Conservation (phyloP, 2,329 filamentous ascomycete genomes). For the Tolypocladium cylindrosporum region DNA sequence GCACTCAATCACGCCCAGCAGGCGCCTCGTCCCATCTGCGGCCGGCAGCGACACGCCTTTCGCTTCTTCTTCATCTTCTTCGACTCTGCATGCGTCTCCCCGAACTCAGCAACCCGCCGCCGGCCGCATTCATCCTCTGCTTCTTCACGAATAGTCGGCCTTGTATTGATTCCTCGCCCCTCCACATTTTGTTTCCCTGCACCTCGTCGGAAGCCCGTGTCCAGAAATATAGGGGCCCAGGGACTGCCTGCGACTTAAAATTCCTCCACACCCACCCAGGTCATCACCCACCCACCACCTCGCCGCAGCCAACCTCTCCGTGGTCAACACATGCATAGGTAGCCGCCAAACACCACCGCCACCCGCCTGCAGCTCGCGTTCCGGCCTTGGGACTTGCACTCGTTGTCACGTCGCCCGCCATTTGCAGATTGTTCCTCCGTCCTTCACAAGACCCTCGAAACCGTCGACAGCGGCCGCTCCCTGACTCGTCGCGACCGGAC, state of each 20-base stretch:
- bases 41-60: neutral
- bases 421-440: neutral
- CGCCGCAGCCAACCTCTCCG: neutral
- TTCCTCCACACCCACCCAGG: neutral
- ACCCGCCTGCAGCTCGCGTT: neutral
- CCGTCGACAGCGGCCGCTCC: neutral
- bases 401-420: neutral
- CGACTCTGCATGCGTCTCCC: neutral
- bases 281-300: neutral
- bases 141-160: neutral
- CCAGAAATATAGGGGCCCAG: neutral
- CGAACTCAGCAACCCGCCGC: neutral
- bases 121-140: neutral
- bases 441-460: neutral
- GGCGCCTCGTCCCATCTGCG: neutral
- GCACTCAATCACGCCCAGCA: neutral
- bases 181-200: neutral
- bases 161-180: neutral
- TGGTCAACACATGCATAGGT: neutral
- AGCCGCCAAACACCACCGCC: neutral
- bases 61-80: neutral
- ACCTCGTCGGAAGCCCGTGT: neutral
- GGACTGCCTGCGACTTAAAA: neutral
- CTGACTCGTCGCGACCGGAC: neutral
- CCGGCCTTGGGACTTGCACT: neutral